Conservation (phyloP, 192 early-diverging fungal species). For the Coemansia sp. region DNA sequence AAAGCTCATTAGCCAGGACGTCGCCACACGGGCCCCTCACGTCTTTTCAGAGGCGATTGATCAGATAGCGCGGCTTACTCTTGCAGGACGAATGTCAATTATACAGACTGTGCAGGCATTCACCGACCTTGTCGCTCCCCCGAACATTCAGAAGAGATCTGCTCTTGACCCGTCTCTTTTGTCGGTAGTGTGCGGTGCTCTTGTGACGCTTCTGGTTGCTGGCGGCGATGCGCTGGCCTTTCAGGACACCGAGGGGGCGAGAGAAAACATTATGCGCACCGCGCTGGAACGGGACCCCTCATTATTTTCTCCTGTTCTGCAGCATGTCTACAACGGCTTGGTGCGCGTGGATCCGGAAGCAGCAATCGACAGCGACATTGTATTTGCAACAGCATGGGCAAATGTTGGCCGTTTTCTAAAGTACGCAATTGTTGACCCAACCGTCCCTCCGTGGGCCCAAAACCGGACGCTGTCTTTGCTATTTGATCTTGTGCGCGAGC, state of each 20-base stretch:
- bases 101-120: constrained; percentile 12
- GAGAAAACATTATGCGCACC: constrained; percentile 21
- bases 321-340: constrained; percentile 7
- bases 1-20: constrained; percentile 24
- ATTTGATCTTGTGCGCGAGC: constrained; percentile 18
- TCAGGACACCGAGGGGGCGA: neutral
- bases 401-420: constrained; percentile 10
- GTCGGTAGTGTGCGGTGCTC: constrained; percentile 10
- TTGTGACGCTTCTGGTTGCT: constrained; percentile 18
- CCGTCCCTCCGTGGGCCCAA: constrained; percentile 38
- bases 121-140: constrained; percentile 20
- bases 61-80: constrained; percentile 4
- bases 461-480: constrained; percentile 6
- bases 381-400: constrained; percentile 8
- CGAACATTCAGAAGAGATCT: neutral
- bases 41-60: constrained; percentile 22
- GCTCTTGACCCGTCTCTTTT: constrained; percentile 3
- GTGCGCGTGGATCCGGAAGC: neutral
- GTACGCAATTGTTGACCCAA: constrained; percentile 21
- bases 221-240: constrained; percentile 17
- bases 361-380: neutral
- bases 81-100: constrained; percentile 20
- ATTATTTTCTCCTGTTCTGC: constrained; percentile 13
- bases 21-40: constrained; percentile 25
- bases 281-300: constrained; percentile 25